Conservation (phyloP, 148 eudicot genomes). For the Selenicereus undatus region DNA sequence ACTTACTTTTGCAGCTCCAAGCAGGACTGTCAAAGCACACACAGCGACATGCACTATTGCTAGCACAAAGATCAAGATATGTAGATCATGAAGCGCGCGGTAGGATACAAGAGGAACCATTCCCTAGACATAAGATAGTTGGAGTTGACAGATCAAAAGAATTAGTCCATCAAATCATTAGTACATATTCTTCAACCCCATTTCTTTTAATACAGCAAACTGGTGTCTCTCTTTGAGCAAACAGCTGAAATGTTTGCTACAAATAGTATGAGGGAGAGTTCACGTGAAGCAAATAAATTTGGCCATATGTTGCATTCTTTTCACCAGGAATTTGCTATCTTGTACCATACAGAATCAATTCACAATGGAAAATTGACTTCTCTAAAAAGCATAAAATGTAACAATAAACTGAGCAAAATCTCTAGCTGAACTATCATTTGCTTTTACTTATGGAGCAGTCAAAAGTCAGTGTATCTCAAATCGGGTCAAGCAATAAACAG, state of each 20-base stretch:
- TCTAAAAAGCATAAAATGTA: background rate
- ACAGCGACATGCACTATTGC: constrained; percentile 27
- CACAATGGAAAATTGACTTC: background rate
- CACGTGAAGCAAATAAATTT: background rate
- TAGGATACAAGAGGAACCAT: constrained; percentile 31
- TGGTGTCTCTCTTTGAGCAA: background rate
- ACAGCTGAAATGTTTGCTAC: background rate
- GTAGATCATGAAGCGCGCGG: constrained; percentile 31
- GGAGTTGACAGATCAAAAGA: background rate
- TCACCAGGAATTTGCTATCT: no score
- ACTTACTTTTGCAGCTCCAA: constrained; percentile 31
- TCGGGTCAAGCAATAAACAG: background rate
- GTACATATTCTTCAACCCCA: background rate
- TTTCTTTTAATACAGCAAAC: background rate
- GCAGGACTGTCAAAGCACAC: constrained; percentile 28
- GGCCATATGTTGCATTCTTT: background rate
- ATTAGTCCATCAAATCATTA: background rate
- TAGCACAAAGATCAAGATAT: constrained; percentile 30
- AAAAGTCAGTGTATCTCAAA: background rate
- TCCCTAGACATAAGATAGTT: constrained; percentile 21
- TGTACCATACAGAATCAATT: background rate
- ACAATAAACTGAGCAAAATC: background rate
- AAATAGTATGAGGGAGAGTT: background rate
- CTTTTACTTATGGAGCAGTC: background rate
- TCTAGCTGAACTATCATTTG: background rate